Percentiles rank a stretch among this genome's conserved stretches.
Evolutionary conservation across 2,329 filamentous ascomycete genomes (phyloP).

Genomic region (Fusarium sterilihyphosum): DNA sequence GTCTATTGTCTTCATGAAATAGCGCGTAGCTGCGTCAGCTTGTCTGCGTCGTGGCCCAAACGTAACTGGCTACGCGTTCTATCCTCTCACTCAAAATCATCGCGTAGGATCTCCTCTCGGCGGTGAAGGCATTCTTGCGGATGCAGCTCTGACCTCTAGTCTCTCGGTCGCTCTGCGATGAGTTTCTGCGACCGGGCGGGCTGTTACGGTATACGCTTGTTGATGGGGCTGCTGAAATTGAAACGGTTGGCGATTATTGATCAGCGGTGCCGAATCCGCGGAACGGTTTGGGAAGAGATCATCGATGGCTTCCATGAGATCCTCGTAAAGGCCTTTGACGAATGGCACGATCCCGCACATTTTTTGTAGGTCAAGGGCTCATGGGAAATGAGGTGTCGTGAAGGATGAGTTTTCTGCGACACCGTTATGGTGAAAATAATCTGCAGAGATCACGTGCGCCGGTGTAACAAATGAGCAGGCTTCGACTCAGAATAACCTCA

Average conservation of each 20-base stretch:
- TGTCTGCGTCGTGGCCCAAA: background rate
- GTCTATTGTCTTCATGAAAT: no score
- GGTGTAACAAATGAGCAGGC: background rate
- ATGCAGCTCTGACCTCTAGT: background rate
- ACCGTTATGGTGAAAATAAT: background rate
- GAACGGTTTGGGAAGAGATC: constrained; percentile 14
- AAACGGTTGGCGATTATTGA: background rate
- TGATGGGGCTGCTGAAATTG: constrained; percentile 1
- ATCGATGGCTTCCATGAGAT: constrained; percentile 19
- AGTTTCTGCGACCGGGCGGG: background rate
- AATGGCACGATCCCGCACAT: constrained; percentile 16
- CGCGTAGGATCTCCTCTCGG: background rate
- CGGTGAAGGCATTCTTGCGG: constrained; percentile 8
- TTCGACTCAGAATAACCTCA: background rate
- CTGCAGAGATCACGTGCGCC: constrained; percentile 5
- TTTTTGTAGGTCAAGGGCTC: background rate
- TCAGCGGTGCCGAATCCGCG: background rate
- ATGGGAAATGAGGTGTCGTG: background rate
- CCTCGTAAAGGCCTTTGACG: constrained; percentile 3
- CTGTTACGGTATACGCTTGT: background rate
- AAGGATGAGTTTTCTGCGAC: background rate
- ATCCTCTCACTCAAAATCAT: background rate
- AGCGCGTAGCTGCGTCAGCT: background rate
- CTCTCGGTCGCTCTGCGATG: background rate
- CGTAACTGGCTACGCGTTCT: background rate